Evolutionary conservation across 2,329 filamentous ascomycete genomes (phyloP), one percentile per base, ranked within the genome.

Genomic region (Xylaria sp.): DNA sequence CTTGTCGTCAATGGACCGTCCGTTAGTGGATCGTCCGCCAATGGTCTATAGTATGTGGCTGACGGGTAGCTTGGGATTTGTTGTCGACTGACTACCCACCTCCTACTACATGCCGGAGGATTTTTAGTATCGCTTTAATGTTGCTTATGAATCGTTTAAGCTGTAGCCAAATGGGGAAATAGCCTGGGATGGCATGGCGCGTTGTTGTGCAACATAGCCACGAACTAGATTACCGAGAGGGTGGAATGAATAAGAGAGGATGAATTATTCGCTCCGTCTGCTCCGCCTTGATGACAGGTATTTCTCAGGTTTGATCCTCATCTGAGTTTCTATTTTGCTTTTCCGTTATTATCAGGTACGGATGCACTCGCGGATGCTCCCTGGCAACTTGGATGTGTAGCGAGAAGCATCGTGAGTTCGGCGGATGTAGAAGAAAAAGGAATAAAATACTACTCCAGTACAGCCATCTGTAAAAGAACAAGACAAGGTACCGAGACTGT

Each of bases 151-250:
- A 44, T 58, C 6, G 44, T 21, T 21, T 23, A 29, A 29, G 8
- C 5, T 40, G 55, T 12, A 42, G n/a, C 55, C 10, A 58, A 58
- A 44, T 25, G 9, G 55, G 44, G 37, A 29, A n/a, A 13, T 29
- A n/a, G 37, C 37, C n/a, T n/a, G n/a, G n/a, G n/a, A 37, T 27
- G 37, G 55, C 55, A 21, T 60, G 57, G 37, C 57, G 57, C 18
- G 29, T 27, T 40, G 58, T 51, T 57, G 55, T 58, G 51, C 48
- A 12, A 65, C 66, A 68, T 68, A 65, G 66, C 66, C 66, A 68
- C 60, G 12, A 55, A 53, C 62, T 65, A 60, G 37, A 23, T 12
- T 53, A 29, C 63, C 63, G 29, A 37, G 37, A 23, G 9, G 47
- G 29, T 59, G 58, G 58, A 35, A 63, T 51, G 51, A n/a, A 10